These are phyloP conservation scores for Nitzschia inconspicua DNA, from an alignment of 108 stramenopile species.

Conservation along the genomic window DNA sequence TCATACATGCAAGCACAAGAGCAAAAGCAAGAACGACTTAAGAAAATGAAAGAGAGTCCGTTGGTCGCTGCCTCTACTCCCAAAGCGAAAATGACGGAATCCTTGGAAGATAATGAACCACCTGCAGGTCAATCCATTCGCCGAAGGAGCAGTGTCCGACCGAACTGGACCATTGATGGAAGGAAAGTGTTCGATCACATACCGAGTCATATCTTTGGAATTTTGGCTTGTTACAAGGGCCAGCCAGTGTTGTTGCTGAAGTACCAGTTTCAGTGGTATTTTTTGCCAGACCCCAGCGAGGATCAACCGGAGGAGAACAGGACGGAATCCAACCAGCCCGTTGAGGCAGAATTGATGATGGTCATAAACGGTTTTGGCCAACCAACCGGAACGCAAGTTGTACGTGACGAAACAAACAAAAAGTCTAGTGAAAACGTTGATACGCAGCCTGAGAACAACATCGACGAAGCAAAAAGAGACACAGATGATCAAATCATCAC, in stretches of 20 bases:
- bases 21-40: background rate
- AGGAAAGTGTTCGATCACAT: constrained; percentile 6
- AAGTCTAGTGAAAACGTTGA: background rate
- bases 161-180: constrained; percentile 28
- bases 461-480: background rate
- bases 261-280: constrained; percentile 31
- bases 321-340: background rate
- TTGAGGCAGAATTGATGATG: constrained; percentile 56
- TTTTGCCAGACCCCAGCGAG: constrained; percentile 3
- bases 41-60: background rate
- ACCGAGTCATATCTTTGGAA: constrained; percentile 24
- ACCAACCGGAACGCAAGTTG: background rate
- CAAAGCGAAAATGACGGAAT: no score
- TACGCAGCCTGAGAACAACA: background rate
- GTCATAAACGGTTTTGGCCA: constrained; percentile 42
- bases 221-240: constrained; percentile 22
- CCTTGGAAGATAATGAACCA: no score
- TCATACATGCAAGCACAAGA: constrained; percentile 2
- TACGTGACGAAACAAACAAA: background rate
- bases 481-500: background rate
- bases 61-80: no score
- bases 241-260: constrained; percentile 18
- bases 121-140: background rate
- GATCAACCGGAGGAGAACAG: background rate
- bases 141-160: background rate